A percentile compares a stretch with the other conserved stretches of the same genome.
Conservation (phyloP, 148 eudicot species). For the Tetragonia tetragonoides region DNA sequence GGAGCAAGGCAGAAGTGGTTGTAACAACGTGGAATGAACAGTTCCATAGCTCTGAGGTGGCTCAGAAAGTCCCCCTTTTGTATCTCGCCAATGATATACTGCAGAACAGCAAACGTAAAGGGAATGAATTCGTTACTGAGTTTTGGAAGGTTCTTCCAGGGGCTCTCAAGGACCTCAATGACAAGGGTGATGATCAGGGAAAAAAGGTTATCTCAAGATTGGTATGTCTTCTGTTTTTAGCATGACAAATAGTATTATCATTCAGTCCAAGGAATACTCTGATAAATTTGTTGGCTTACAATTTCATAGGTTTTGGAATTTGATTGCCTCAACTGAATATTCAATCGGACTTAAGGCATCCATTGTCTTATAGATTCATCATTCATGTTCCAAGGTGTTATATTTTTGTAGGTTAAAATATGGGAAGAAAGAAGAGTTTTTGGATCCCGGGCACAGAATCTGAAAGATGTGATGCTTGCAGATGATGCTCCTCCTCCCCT, state of each 20-base stretch:
- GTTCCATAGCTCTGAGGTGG: slow-evolving; percentile 61
- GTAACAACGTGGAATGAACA: slow-evolving; percentile 85
- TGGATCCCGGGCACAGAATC: slow-evolving; percentile 64
- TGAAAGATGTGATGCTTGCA: slow-evolving; percentile 77
- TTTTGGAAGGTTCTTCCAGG: slow-evolving; percentile 98
- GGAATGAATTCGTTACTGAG: slow-evolving; percentile 90
- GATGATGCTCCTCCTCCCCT: slow-evolving; percentile 74
- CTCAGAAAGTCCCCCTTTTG: slow-evolving; percentile 72
- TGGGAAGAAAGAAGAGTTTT: slow-evolving; percentile 97
- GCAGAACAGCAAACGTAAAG: slow-evolving; percentile 96
- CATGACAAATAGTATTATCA: not conserved
- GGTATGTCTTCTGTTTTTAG: slow-evolving; percentile 45
- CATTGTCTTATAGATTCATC: not conserved
- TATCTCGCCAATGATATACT: slow-evolving; percentile 95
- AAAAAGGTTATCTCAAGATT: slow-evolving; percentile 74
- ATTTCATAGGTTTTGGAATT: not conserved
- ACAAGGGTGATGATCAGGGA: slow-evolving; percentile 71
- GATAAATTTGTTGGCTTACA: not conserved
- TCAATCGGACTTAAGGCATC: not conserved
- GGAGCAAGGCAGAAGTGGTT: slow-evolving; percentile 80
- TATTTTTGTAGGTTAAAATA: slow-evolving; percentile 55
- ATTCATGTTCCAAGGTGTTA: not conserved
- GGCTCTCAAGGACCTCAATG: slow-evolving; percentile 76
- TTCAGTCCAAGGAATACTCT: not conserved
- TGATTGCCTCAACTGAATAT: not conserved